Evolutionary conservation across 225 moss, liverwort and hornwort species (phyloP).

Genomic region (Rhytidiadelphus loreus): DNA sequence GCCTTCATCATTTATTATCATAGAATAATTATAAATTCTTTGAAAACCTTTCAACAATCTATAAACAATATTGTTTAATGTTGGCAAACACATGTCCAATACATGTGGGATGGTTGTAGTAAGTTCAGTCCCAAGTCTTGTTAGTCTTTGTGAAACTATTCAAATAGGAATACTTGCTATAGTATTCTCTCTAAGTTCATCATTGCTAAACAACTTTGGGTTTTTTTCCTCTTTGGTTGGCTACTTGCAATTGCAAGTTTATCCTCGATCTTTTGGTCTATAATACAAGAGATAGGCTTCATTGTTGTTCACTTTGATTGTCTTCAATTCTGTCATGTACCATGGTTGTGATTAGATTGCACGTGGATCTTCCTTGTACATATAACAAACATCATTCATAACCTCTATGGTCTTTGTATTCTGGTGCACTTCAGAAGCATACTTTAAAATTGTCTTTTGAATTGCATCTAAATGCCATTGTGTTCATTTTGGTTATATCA

Average conservation of each 20-base stretch:
- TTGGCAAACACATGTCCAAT: not conserved
- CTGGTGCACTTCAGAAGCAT: not conserved
- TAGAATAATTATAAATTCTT: not conserved
- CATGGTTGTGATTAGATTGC: too few relatives aligned
- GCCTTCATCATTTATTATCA: not conserved
- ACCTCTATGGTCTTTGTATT: not conserved
- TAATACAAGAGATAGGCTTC: not conserved
- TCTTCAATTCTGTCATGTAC: not conserved
- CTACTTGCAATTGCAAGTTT: not conserved
- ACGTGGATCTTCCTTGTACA: accelerated
- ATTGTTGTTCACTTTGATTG: not conserved
- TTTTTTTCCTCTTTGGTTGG: not conserved
- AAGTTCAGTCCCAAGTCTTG: not conserved
- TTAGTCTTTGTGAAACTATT: not conserved
- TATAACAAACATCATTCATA: not conserved
- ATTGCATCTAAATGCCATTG: not conserved
- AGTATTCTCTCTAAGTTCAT: not conserved
- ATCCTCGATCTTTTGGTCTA: not conserved
- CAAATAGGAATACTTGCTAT: not conserved
- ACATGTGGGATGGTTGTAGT: accelerated
- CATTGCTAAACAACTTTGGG: not conserved
- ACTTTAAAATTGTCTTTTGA: not conserved
- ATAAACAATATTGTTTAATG: not conserved
- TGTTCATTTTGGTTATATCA: too few relatives aligned
- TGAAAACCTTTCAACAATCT: not conserved